Conservation (phyloP, 78 protist species). For the Dictyostelium purpureum region DNA sequence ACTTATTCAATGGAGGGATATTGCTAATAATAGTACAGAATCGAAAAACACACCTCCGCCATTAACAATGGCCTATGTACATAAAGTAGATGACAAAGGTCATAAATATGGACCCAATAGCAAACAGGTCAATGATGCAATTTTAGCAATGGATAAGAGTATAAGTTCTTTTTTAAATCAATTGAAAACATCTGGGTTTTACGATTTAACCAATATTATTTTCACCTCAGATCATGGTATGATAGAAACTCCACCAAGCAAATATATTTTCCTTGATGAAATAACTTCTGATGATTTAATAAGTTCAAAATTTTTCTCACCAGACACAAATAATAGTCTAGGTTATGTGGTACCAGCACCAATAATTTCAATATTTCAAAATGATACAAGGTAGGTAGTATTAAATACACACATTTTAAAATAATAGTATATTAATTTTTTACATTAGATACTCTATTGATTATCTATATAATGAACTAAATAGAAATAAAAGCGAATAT, state of each 20-base stretch:
- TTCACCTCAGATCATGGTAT: constrained; percentile 60
- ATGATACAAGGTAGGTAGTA: background rate
- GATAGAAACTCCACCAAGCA: background rate
- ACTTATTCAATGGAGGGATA: background rate
- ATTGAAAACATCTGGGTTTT: background rate
- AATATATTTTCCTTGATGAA: background rate
- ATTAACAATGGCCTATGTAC: constrained; percentile 38
- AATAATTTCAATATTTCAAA: background rate
- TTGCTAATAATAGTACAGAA: too few relatives aligned
- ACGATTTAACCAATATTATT: constrained; percentile 26
- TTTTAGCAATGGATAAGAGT: background rate
- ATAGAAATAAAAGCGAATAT: background rate
- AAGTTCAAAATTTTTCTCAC: background rate
- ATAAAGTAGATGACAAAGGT: constrained; percentile 16
- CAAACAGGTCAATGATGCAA: background rate
- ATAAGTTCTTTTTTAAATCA: background rate
- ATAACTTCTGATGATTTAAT: background rate
- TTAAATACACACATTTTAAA: too few relatives aligned
- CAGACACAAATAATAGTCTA: background rate
- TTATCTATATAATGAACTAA: background rate
- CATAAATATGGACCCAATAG: constrained; percentile 25
- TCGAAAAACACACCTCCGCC: constrained; percentile 27
- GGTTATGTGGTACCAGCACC: constrained; percentile 22
- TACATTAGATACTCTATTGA: background rate
- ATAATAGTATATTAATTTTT: background rate